phyloP scores from a whole-genome alignment of 1,284 basidiomycete species.

The Phellopilus nigrolimitatus region DNA sequence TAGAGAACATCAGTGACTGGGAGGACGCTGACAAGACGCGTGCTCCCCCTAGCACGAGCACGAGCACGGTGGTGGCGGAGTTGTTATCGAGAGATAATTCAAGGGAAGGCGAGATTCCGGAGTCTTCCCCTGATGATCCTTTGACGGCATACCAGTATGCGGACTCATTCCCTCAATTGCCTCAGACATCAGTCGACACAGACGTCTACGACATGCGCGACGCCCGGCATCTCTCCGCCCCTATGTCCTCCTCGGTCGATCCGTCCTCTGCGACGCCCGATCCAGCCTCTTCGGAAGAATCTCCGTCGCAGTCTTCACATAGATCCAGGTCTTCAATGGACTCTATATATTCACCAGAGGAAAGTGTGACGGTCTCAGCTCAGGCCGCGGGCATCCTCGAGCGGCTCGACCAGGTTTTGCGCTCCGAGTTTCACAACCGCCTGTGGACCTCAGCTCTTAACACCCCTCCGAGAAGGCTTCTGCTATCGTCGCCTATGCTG shows the following conservation, averaged over 20 bases:
- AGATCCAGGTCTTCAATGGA: constrained; percentile 19
- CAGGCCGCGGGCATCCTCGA: constrained; percentile 51
- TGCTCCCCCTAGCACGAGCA: constrained; percentile 9
- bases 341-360: constrained; percentile 32
- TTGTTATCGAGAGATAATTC: constrained; percentile 6
- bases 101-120: constrained; percentile 11
- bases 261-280: constrained; percentile 65
- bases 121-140: constrained; percentile 20
- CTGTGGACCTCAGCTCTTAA: constrained; percentile 66
- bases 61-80: constrained; percentile 8
- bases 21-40: constrained; percentile 46
- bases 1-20: constrained; percentile 54
- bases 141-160: constrained; percentile 11
- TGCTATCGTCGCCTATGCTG: constrained; percentile 82
- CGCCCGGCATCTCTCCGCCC: constrained; percentile 26
- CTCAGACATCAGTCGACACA: constrained; percentile 2
- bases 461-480: constrained; percentile 80
- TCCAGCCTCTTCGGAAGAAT: constrained; percentile 58
- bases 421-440: constrained; percentile 54
- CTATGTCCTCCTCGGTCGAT: constrained; percentile 51
- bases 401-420: constrained; percentile 62
- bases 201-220: constrained; percentile 8
- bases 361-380: constrained; percentile 30
- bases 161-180: constrained; percentile 5
- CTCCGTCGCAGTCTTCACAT: constrained; percentile 43